These are phyloP conservation scores for Helotiales sp. DNA, from an alignment of 2,329 filamentous ascomycete genomes.

Conservation along the genomic window DNA sequence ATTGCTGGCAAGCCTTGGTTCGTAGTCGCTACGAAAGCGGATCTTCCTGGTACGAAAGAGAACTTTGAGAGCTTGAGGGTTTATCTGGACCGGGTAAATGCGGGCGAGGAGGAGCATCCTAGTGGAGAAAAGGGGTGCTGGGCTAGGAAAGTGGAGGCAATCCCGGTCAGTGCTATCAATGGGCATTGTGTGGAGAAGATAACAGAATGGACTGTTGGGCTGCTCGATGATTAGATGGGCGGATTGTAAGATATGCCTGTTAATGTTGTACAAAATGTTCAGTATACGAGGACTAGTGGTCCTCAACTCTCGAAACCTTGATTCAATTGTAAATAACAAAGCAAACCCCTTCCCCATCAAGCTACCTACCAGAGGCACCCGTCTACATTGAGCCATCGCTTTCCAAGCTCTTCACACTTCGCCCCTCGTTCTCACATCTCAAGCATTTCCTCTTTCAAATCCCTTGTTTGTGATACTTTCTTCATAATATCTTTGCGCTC, in stretches of 20 bases:
- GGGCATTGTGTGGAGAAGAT: constrained; percentile 81
- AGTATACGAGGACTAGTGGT: neutral
- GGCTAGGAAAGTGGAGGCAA: constrained; percentile 67
- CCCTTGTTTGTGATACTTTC: neutral
- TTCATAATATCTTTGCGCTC: neutral
- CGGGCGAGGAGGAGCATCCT: constrained; percentile 70
- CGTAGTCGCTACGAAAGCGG: constrained; percentile 91
- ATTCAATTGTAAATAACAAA: too few relatives aligned
- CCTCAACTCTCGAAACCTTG: too few relatives aligned
- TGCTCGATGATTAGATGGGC: constrained; percentile 52
- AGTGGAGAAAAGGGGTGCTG: constrained; percentile 65
- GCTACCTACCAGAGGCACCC: neutral
- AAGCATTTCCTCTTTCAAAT: neutral
- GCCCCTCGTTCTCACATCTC: neutral
- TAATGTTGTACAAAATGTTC: neutral
- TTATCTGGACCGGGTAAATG: constrained; percentile 72
- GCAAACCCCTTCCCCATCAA: neutral
- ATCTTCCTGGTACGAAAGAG: constrained; percentile 76
- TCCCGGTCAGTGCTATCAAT: constrained; percentile 89
- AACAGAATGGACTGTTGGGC: constrained; percentile 71
- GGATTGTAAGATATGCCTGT: neutral
- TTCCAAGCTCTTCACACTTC: neutral
- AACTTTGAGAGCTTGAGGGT: constrained; percentile 73
- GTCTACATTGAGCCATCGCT: neutral
- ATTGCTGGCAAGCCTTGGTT: constrained; percentile 98